Evolutionary conservation across 768 basidiomycete species (phyloP), one percentile per base, ranked within the genome.

Genomic region (Clathrus columnatus): DNA sequence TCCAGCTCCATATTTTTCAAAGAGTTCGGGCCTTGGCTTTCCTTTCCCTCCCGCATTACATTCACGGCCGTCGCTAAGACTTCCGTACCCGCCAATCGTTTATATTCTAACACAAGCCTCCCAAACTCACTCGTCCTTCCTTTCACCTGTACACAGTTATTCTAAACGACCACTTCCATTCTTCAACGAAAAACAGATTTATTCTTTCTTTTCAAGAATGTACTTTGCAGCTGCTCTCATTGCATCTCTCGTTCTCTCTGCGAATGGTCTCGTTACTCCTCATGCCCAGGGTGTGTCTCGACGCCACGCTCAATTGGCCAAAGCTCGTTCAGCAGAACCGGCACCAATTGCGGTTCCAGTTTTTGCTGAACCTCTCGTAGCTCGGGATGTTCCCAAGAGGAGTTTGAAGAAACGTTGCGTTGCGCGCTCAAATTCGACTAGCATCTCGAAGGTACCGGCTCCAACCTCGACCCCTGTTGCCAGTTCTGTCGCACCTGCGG

Each of bases 171-270:
- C 32, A 24, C 20, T 47, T 45, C 5, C 41, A 16, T 16, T 44
- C 32, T 54, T 43, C 20, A 20, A n/a, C 28, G 51, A 24, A 20
- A 27, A 17, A 41, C 56, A 20, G 48, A 27, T 26, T 59, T 41
- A 18, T 23, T 26, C 27, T 26, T 30, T 28, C 42, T 45, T 42
- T 49, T 28, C 52, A 23, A 47, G 28, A 26, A 55, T 55, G 54
- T 55, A 55, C 45, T 48, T 55, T 30, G 46, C 54, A 32, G 30
- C 54, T 8, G 42, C 46, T n/a, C 18, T 55, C 27, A n/a, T 55
- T 20, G 24, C 45, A 8, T 61, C 67, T 59, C 57, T 77, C 63
- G 69, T 74, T 60, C 60, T 79, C 67, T 68, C 73, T 44, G 69
- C 64, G 46, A 17, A 61, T 42, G 67, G 68, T 53, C 54, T 73